Evolutionary conservation across 148 eudicot genomes (phyloP).

Genomic region (Chenopodium quinoa): DNA sequence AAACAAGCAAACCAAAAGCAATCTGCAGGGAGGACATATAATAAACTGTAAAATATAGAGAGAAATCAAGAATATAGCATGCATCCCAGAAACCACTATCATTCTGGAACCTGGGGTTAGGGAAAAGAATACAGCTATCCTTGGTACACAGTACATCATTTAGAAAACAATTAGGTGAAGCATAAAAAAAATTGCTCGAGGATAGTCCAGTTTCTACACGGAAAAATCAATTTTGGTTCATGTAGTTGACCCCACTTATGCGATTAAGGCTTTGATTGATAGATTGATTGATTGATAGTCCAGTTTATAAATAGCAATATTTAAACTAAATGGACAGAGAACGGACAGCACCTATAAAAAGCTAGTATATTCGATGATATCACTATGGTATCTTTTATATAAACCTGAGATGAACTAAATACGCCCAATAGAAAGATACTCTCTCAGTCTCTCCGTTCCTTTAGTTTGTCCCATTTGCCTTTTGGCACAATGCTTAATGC

Average conservation of each 20-base stretch:
- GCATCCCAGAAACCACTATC: neutral
- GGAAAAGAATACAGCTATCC: neutral
- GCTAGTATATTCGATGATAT: neutral
- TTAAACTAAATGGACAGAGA: neutral
- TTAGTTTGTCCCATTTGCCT: too few relatives aligned
- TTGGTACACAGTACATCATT: too few relatives aligned
- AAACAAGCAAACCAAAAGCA: conserved; percentile 65
- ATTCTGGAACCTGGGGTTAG: neutral
- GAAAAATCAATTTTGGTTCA: too few relatives aligned
- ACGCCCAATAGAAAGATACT: neutral
- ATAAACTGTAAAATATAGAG: neutral
- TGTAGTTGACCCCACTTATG: too few relatives aligned
- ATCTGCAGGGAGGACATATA: conserved; percentile 40
- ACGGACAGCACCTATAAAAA: neutral
- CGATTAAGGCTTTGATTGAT: too few relatives aligned
- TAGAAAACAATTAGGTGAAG: too few relatives aligned
- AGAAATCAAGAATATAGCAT: neutral
- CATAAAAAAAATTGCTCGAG: neutral
- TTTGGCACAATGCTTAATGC: too few relatives aligned
- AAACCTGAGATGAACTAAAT: neutral
- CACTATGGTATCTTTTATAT: too few relatives aligned
- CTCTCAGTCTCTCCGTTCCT: too few relatives aligned
- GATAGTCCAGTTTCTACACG: neutral
- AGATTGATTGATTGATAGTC: neutral
- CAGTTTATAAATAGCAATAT: neutral